Conservation (phyloP, 768 basidiomycete genomes). For the Tricholoma sp. region DNA sequence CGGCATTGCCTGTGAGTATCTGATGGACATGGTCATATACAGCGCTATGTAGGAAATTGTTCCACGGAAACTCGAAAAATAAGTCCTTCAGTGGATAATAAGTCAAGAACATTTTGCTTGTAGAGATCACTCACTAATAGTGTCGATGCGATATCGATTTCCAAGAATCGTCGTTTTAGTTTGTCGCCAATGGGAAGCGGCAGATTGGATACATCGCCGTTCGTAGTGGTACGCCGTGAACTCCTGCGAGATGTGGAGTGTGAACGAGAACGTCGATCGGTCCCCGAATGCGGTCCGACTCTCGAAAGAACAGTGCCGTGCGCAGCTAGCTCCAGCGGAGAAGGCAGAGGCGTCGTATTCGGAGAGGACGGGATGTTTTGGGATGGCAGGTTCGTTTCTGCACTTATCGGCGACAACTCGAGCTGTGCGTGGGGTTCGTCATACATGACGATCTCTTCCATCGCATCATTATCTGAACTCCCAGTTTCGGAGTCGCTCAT, state of each 20-base stretch:
- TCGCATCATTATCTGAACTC: conserved; percentile 72
- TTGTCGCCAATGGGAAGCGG: conserved; percentile 64
- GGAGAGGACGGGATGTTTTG: conserved; percentile 27
- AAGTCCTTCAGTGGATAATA: conserved; percentile 54
- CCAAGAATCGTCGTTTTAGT: conserved; percentile 74
- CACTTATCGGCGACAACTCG: conserved; percentile 24
- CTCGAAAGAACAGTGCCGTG: conserved; percentile 21
- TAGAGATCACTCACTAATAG: conserved; percentile 59
- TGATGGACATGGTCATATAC: conserved; percentile 97
- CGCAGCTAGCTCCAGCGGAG: conserved; percentile 24
- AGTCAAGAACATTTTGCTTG: neutral
- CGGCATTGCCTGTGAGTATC: conserved; percentile 83
- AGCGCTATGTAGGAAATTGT: conserved; percentile 95
- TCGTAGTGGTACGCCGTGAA: conserved; percentile 40
- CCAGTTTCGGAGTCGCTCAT: conserved; percentile 70
- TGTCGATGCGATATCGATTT: conserved; percentile 66
- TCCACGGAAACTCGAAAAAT: conserved; percentile 95
- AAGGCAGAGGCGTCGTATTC: conserved; percentile 23
- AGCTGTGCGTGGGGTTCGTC: conserved; percentile 45
- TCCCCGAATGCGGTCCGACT: conserved; percentile 11
- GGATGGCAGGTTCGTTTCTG: conserved; percentile 29
- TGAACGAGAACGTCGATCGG: conserved; percentile 21
- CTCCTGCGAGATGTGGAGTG: conserved; percentile 42
- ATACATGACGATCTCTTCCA: conserved; percentile 80
- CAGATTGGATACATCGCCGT: conserved; percentile 29